These are phyloP conservation scores for Podospora tetraspora DNA, from an alignment of 495 filamentous ascomycete genomes.

Conservation along the genomic window DNA sequence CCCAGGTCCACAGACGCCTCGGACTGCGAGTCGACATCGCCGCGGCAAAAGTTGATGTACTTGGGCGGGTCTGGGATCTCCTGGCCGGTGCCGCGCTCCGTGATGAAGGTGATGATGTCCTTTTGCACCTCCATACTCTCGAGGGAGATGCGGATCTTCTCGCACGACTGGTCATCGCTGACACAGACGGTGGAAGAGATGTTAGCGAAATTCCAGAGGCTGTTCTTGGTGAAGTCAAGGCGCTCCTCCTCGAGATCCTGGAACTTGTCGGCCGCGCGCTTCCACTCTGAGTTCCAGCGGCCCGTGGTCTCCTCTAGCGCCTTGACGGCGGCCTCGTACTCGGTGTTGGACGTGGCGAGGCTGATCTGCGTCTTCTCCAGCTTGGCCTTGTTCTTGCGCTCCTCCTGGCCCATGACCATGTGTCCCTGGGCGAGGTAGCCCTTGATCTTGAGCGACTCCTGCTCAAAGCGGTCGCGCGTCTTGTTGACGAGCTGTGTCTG, in stretches of 20 bases:
- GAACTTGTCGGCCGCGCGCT: slow-evolving; percentile 97
- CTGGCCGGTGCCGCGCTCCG: slow-evolving; percentile 80
- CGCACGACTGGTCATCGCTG: slow-evolving; percentile 94
- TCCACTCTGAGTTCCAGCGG: slow-evolving; percentile 98
- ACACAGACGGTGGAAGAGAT: slow-evolving; percentile 98
- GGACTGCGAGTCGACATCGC: slow-evolving; percentile 77
- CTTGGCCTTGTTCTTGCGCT: slow-evolving; percentile 97
- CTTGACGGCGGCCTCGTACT: slow-evolving; percentile 91
- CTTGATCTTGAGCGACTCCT: slow-evolving; percentile 97
- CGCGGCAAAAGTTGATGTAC: slow-evolving; percentile 97
- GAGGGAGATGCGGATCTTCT: slow-evolving; percentile 90
- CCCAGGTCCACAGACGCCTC: slow-evolving; percentile 77
- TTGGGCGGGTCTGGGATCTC: slow-evolving; percentile 96
- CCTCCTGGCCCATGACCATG: slow-evolving; percentile 99
- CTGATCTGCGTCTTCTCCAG: slow-evolving; percentile 98
- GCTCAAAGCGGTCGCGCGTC: slow-evolving; percentile 90
- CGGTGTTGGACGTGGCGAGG: slow-evolving; percentile 78
- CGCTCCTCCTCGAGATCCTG: slow-evolving; percentile 98
- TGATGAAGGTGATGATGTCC: slow-evolving; percentile 88
- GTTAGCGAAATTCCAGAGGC: slow-evolving; percentile 97
- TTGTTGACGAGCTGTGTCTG: slow-evolving; percentile 91
- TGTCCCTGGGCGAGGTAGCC: slow-evolving; percentile 97
- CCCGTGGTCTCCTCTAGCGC: slow-evolving; percentile 91
- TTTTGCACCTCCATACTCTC: slow-evolving; percentile 96
- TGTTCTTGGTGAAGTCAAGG: slow-evolving; percentile 93